Base-by-base conservation (phyloP, 164 flowering plant genomes). In the Cinnamomum chago region DNA sequence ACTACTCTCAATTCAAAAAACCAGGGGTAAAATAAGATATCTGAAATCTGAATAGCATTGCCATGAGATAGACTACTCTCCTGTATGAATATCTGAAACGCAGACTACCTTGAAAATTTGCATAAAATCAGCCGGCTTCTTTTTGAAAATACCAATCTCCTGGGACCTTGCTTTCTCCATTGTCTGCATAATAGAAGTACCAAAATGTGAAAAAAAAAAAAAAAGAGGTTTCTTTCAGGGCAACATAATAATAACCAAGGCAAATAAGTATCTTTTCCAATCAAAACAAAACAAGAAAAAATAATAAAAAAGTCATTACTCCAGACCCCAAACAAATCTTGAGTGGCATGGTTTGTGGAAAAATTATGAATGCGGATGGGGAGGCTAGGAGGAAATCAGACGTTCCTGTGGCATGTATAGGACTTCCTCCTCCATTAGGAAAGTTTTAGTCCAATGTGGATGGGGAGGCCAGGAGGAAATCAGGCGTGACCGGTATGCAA, bases 41-140 rank as follows among this genome's bases (percentile, higher is more conserved):
- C 47, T 35, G 47, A 35, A 35, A 35, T 35, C 47, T 7, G 47
- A 35, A 35, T 35, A 35, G 47, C 47, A 6, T 5, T 5, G 60
- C 20, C 60, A 55, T 5, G 60, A 55, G 60, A 55, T 55, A 55
- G 60, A 18, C 60, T 55, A 1, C 60, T 14, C 60, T 55, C 60
- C 17, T 17, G 6, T 22, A 15, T 22, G 6, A 58, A 78, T 40
- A 67, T 58, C 7, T 20, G 20, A 23, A 15, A 28, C 22, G 68
- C 47, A 60, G 33, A 35, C 51, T 87, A 95, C 99, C 98, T 92
- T 93, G 82, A 95, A 90, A 17, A 95, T 92, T 79, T 95, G 99
- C 95, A 95, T 89, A 65, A 95, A 80, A 82, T 95, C 98, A 40
- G 93, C 82, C n/a, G 99, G 99, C 81, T 88, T 92, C 86, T 87